A percentile compares a stretch with the other conserved stretches of the same genome.
Evolutionary conservation across 2,329 filamentous ascomycete species (phyloP).

Genomic region (Venturia pyrina): DNA sequence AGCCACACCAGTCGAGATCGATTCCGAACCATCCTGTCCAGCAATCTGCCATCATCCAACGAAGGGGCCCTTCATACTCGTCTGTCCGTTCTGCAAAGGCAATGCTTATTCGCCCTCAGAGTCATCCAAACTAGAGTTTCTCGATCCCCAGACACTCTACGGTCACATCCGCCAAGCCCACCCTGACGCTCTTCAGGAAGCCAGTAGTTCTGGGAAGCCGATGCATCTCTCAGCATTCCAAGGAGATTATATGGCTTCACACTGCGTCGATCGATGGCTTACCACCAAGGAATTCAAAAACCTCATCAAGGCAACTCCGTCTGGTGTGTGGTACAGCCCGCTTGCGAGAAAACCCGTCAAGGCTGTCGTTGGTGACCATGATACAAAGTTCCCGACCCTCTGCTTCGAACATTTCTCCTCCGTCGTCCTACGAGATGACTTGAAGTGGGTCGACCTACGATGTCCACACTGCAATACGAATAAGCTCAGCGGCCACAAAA

Average conservation of each 20-base stretch:
- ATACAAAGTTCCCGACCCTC: background rate
- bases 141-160: background rate
- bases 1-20: background rate
- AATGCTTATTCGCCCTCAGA: background rate
- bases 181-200: background rate
- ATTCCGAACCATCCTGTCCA: background rate
- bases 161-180: background rate
- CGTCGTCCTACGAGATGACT: background rate
- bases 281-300: background rate
- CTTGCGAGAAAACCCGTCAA: background rate
- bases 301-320: background rate
- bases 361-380: background rate
- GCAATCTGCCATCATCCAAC: background rate
- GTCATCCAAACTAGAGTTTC: background rate
- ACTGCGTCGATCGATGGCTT: background rate
- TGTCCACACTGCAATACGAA: background rate
- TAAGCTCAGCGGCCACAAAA: background rate
- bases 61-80: background rate
- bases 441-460: background rate
- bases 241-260: background rate
- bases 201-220: background rate
- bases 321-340: background rate
- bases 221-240: background rate
- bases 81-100: background rate
- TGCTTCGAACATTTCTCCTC: background rate